Conservation (phyloP, 257 asterid species). For the Handroanthus guayacan region DNA sequence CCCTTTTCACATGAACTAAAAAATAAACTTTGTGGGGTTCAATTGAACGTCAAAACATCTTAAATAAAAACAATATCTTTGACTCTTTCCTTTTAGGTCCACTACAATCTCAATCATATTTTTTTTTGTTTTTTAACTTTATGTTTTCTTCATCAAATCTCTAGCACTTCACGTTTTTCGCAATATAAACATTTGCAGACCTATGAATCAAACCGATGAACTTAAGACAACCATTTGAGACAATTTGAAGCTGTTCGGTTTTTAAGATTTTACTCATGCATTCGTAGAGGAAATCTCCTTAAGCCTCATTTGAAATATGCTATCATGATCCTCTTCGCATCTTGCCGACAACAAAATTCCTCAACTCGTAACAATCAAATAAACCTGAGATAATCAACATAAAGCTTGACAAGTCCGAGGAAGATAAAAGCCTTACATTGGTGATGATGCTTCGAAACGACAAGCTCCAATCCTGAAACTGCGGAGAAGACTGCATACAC, state of each 20-base stretch:
- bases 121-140: neutral
- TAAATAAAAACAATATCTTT: conserved; percentile 9
- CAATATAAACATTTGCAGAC: neutral
- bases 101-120: conserved; percentile 14
- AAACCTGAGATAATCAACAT: neutral
- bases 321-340: no score
- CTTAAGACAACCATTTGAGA: conserved; percentile 29
- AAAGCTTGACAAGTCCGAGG: neutral
- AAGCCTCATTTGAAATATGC: neutral
- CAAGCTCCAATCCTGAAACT: conserved; percentile 74
- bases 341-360: neutral
- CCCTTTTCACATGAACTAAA: conserved; percentile 33
- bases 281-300: neutral
- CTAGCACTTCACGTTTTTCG: neutral
- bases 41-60: neutral
- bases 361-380: neutral
- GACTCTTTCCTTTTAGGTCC: conserved; percentile 3
- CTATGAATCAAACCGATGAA: conserved; percentile 5
- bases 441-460: conserved; percentile 61
- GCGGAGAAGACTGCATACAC: conserved; percentile 68
- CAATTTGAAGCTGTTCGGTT: neutral
- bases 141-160: neutral
- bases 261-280: neutral
- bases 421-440: conserved; percentile 54
- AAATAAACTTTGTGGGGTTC: neutral